Conservation (phyloP, 257 asterid species). For the Jacaranda copaia region DNA sequence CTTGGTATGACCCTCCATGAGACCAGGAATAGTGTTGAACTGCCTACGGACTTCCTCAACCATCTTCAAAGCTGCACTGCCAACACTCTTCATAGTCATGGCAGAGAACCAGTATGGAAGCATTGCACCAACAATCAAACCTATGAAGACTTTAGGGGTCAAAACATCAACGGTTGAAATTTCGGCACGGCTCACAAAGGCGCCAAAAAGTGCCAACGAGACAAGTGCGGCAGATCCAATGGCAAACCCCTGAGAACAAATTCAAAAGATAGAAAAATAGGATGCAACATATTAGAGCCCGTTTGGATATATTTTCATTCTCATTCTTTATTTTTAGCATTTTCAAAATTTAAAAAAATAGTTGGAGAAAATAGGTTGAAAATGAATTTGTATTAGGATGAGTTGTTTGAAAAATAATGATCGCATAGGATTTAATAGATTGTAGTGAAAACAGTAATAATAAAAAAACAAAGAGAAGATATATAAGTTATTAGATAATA, state of each 20-base stretch:
- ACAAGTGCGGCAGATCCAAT: slow-evolving; percentile 95
- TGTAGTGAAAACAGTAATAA: too few relatives aligned
- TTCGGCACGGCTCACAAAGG: slow-evolving; percentile 88
- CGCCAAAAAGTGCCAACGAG: slow-evolving; percentile 85
- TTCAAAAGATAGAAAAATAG: neutral
- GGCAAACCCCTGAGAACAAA: slow-evolving; percentile 73
- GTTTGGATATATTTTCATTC: too few relatives aligned
- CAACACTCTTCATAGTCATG: slow-evolving; percentile 97
- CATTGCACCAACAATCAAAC: slow-evolving; percentile 89
- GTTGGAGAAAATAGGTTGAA: too few relatives aligned
- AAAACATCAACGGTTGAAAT: slow-evolving; percentile 75
- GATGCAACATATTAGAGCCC: neutral
- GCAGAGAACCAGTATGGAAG: slow-evolving; percentile 97
- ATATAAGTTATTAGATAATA: too few relatives aligned
- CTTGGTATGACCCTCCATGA: slow-evolving; percentile 79
- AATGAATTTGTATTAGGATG: too few relatives aligned
- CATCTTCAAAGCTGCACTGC: slow-evolving; percentile 92
- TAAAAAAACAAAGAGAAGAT: too few relatives aligned
- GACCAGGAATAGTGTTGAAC: slow-evolving; percentile 85
- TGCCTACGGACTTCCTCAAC: slow-evolving; percentile 95
- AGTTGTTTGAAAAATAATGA: too few relatives aligned
- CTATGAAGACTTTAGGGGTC: slow-evolving; percentile 90
- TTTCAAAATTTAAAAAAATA: too few relatives aligned
- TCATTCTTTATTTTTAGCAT: too few relatives aligned
- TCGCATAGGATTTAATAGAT: too few relatives aligned